These are phyloP conservation scores for Didymella lethalis DNA, from an alignment of 2,329 filamentous ascomycete genomes.

Conservation along the genomic window DNA sequence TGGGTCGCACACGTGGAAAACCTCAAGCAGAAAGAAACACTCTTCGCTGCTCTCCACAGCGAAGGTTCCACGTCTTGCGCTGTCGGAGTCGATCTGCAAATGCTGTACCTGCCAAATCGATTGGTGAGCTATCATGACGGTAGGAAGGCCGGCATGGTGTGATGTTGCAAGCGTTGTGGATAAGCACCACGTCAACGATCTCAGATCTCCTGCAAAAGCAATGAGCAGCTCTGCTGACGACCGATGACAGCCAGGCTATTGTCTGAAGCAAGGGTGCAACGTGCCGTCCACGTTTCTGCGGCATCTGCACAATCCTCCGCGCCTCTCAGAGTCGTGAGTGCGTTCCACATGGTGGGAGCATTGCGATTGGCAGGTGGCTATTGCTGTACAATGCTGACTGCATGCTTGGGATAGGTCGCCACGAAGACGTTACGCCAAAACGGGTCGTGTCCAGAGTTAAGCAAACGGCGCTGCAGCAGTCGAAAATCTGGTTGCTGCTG, in stretches of 20 bases:
- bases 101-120: conserved; percentile 7
- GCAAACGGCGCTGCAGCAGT: conserved; percentile 45
- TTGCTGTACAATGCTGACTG: conserved; percentile 24
- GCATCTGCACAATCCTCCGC: conserved; percentile 41
- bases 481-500: conserved; percentile 31
- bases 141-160: not conserved
- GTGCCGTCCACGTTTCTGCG: conserved; percentile 47
- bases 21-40: conserved; percentile 6
- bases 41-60: conserved; percentile 1
- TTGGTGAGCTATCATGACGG: not conserved
- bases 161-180: conserved; percentile 1
- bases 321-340: conserved; percentile 32
- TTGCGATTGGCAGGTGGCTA: conserved; percentile 34
- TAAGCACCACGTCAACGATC: conserved; percentile 6
- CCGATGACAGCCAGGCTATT: conserved; percentile 24
- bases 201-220: conserved; percentile 7
- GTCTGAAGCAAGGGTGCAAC: conserved; percentile 45
- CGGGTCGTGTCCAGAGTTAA: conserved; percentile 34
- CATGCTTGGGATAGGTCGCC: conserved; percentile 25
- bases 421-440: conserved; percentile 42
- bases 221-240: conserved; percentile 13
- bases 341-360: conserved; percentile 33
- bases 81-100: conserved; percentile 5
- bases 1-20: conserved; percentile 40
- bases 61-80: conserved; percentile 4